Conservation (phyloP, 306 rosid species). For the Cucumis cinereus region DNA sequence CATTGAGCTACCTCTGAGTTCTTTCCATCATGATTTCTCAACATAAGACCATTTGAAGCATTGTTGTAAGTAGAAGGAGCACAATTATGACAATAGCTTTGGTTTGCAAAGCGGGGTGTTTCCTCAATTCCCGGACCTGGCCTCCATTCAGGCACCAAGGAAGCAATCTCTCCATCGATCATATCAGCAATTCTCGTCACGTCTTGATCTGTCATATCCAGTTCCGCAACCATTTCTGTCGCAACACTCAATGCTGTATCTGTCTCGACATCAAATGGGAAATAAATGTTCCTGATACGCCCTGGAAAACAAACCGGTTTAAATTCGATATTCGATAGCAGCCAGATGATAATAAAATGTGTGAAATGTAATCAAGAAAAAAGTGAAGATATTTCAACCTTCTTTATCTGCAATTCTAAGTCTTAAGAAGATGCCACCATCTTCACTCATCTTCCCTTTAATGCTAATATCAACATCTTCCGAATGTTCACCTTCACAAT, state of each 20-base stretch:
- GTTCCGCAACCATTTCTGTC: conserved; percentile 83
- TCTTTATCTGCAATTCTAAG: conserved; percentile 17
- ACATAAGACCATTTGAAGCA: conserved; percentile 38
- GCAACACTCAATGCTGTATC: conserved; percentile 87
- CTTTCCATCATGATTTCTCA: conserved; percentile 23
- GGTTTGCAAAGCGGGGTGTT: conserved; percentile 35
- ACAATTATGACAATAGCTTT: conserved; percentile 44
- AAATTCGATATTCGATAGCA: neutral
- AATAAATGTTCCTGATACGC: conserved; percentile 45
- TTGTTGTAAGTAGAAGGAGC: conserved; percentile 30
- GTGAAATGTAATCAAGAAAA: neutral
- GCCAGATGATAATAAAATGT: neutral
- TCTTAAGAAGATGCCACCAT: conserved; percentile 12
- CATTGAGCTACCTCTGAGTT: conserved; percentile 37
- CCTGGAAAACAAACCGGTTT: conserved; percentile 8
- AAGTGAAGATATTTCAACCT: conserved; percentile 2
- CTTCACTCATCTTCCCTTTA: conserved; percentile 12
- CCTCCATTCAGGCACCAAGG: conserved; percentile 74
- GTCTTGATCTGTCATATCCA: conserved; percentile 78
- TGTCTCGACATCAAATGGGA: conserved; percentile 70
- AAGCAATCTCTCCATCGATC: conserved; percentile 85
- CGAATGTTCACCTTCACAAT: conserved; percentile 9
- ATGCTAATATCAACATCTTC: conserved; percentile 11
- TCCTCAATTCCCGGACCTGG: conserved; percentile 52
- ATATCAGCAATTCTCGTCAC: conserved; percentile 38